Percentiles rank a stretch among this genome's conserved stretches.
Conservation (phyloP, 148 eudicot genomes). For the Cornus kousa region DNA sequence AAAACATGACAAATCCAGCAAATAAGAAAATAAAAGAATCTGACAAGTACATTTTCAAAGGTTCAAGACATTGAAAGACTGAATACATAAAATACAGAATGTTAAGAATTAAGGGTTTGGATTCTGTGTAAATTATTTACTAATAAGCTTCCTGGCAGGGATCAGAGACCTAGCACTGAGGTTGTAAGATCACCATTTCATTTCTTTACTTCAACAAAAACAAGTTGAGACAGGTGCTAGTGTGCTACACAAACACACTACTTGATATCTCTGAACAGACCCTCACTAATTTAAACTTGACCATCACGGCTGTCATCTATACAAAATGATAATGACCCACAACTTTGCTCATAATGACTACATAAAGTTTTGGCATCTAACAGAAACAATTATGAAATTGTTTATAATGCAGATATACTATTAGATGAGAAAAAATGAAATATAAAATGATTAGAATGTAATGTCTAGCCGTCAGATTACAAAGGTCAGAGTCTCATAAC, state of each 20-base stretch:
- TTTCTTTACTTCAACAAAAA: not conserved
- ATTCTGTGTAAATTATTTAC: too few species aligned
- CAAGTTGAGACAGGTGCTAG: not conserved
- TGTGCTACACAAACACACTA: too few species aligned
- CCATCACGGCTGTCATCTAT: not conserved
- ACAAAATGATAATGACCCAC: not conserved
- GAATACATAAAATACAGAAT: not conserved
- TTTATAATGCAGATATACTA: not conserved
- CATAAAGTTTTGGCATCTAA: not conserved
- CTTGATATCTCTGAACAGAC: not conserved
- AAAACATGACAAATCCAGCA: not conserved
- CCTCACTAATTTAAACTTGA: not conserved
- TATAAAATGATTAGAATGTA: not conserved
- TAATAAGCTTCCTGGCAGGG: not conserved
- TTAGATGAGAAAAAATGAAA: not conserved
- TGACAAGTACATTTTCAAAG: not conserved
- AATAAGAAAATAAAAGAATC: not conserved
- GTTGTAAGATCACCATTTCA: not conserved
- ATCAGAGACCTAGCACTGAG: not conserved
- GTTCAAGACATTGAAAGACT: slow-evolving; percentile 5
- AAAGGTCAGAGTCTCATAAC: not conserved
- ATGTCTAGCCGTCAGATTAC: not conserved
- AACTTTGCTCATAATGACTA: not conserved
- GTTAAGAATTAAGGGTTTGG: not conserved
- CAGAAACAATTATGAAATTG: not conserved